Conservation (phyloP, 495 filamentous ascomycete species). For the Ramalina intermedia region DNA sequence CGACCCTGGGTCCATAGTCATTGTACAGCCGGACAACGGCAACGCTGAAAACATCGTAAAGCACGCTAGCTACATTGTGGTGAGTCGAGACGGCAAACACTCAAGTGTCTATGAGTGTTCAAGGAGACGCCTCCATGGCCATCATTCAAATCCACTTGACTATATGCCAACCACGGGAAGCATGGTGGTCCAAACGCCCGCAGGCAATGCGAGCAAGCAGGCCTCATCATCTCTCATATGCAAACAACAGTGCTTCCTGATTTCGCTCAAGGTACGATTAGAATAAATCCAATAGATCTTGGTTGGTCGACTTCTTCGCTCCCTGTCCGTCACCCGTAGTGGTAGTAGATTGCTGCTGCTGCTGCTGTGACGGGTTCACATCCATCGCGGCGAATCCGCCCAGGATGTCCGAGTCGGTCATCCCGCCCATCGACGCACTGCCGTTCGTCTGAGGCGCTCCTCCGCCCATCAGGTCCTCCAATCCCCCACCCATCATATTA, state of each 20-base stretch:
- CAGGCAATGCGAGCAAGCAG: too few species aligned
- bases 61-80: too few species aligned
- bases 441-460: constrained; percentile 16
- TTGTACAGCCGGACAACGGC: too few species aligned
- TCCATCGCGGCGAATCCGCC: constrained; percentile 73
- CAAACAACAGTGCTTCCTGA: too few species aligned
- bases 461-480: background rate
- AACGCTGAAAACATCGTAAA: too few species aligned
- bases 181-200: too few species aligned
- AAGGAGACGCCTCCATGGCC: too few species aligned
- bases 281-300: constrained; percentile 85
- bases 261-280: constrained; percentile 23
- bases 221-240: too few species aligned
- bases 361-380: constrained; percentile 40
- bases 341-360: constrained; percentile 25
- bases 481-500: background rate
- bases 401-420: constrained; percentile 47
- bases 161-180: too few species aligned
- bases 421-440: constrained; percentile 9
- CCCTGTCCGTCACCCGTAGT: background rate
- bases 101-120: too few species aligned
- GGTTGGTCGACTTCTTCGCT: constrained; percentile 57
- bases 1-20: too few species aligned
- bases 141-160: background rate
- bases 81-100: too few species aligned